Evolutionary conservation across 805 yeast genomes (phyloP).

Genomic region (Saccharomycopsis sp.): DNA sequence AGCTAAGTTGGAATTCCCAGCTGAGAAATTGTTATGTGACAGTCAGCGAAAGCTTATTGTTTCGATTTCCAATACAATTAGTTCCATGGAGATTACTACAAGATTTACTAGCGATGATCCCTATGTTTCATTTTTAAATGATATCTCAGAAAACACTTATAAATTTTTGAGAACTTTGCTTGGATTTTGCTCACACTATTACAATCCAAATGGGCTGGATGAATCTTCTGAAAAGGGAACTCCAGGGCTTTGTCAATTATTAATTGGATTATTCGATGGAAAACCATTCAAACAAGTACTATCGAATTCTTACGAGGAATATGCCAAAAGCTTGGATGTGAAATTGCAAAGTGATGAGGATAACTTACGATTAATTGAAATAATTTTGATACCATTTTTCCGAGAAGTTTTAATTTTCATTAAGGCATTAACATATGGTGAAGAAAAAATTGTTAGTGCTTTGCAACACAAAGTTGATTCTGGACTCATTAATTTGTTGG

Average conservation of each 20-base stretch:
- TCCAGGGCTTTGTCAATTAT: not conserved
- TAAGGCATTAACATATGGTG: constrained; percentile 4
- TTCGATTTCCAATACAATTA: constrained; percentile 13
- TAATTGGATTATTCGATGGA: not conserved
- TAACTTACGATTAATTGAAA: constrained; percentile 12
- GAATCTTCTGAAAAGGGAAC: not conserved
- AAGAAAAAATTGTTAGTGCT: constrained; percentile 12
- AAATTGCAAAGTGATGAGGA: not conserved
- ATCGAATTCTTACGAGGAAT: not conserved
- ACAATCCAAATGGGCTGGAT: not conserved
- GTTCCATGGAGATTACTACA: constrained; percentile 6
- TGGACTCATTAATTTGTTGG: not conserved
- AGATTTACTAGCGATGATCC: constrained; percentile 16
- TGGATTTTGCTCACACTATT: constrained; percentile 1
- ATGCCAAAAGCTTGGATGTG: not conserved
- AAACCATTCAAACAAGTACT: not conserved
- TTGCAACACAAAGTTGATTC: too few relatives aligned
- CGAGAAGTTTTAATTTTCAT: constrained; percentile 9
- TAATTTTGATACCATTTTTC: constrained; percentile 9
- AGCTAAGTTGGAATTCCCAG: too few relatives aligned
- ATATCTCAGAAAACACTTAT: constrained; percentile 18
- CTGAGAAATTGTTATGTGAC: too few relatives aligned
- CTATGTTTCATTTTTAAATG: constrained; percentile 9
- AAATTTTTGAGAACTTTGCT: constrained; percentile 11
- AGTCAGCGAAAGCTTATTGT: too few relatives aligned